phyloP scores from a whole-genome alignment of 495 filamentous ascomycete species.

The Pyrenula aspistea region DNA sequence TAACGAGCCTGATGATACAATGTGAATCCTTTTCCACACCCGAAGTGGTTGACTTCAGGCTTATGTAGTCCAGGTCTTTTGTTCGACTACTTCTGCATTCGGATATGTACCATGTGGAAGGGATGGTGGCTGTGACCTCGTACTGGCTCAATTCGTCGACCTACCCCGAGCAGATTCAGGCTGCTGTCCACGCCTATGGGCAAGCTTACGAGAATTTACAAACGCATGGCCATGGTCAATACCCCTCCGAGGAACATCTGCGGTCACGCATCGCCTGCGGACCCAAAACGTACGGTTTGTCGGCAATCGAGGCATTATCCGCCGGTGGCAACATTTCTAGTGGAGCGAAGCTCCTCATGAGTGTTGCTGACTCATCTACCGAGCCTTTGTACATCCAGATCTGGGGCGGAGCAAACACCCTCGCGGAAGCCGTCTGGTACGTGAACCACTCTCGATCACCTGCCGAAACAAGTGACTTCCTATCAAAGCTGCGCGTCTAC shows the following conservation, averaged over 20 bases:
- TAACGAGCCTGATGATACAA: slow-evolving; percentile 20
- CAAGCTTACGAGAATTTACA: background rate
- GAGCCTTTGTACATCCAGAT: slow-evolving; percentile 29
- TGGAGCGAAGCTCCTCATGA: background rate
- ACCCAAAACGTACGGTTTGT: background rate
- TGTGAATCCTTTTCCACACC: background rate
- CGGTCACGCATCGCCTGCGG: background rate
- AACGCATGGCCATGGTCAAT: background rate
- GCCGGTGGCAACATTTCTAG: background rate
- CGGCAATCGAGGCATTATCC: background rate
- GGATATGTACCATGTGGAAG: slow-evolving; percentile 15
- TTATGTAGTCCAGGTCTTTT: slow-evolving; percentile 7
- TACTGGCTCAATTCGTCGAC: slow-evolving; percentile 8
- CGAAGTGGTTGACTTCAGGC: background rate
- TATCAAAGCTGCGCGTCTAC: slow-evolving; percentile 30
- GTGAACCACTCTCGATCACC: slow-evolving; percentile 15
- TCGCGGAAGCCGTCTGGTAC: slow-evolving; percentile 27
- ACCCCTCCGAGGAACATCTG: background rate
- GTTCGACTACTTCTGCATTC: slow-evolving; percentile 16
- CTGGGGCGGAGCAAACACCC: slow-evolving; percentile 37
- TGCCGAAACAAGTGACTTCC: slow-evolving; percentile 17
- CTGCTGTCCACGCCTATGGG: background rate
- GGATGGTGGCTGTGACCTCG: slow-evolving; percentile 14
- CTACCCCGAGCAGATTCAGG: background rate
- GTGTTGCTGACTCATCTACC: slow-evolving; percentile 3